Conservation (phyloP, 228 moss, liverwort and hornwort species). For the Sphagnum fallax region DNA sequence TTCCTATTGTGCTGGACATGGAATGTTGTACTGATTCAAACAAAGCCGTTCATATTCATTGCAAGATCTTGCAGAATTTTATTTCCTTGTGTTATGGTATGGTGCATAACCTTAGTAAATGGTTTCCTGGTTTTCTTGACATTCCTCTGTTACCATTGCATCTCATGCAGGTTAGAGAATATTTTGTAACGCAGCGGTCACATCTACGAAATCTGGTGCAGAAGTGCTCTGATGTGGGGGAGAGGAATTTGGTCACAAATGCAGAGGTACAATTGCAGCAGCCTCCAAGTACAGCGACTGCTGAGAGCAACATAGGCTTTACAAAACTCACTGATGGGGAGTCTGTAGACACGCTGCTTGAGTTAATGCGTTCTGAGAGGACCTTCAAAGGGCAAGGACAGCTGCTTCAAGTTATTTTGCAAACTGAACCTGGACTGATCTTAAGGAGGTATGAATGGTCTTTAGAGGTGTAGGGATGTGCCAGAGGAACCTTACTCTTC, state of each 20-base stretch:
- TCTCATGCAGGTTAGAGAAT: constrained; percentile 66
- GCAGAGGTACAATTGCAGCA: constrained; percentile 50
- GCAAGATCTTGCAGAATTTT: no score
- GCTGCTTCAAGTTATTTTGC: constrained; percentile 64
- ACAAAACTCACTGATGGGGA: constrained; percentile 67
- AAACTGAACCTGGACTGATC: constrained; percentile 59
- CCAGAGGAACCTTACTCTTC: no score
- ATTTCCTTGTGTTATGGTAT: no score
- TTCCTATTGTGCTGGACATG: no score
- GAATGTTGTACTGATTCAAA: no score
- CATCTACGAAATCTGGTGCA: constrained; percentile 64
- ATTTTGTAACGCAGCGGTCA: constrained; percentile 65
- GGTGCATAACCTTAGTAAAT: no score
- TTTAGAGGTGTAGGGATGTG: neutral
- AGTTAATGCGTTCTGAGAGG: constrained; percentile 57
- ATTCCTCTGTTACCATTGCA: no score
- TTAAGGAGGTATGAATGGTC: constrained; percentile 53
- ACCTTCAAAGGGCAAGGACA: constrained; percentile 54
- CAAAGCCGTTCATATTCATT: no score
- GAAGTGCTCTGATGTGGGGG: constrained; percentile 62
- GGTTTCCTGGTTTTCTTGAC: no score
- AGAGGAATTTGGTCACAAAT: constrained; percentile 38
- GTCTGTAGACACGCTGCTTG: constrained; percentile 59
- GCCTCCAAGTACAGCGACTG: constrained; percentile 5
- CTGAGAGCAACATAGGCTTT: constrained; percentile 49